A percentile compares a stretch with the other conserved stretches of the same genome.
Evolutionary conservation across 2,329 filamentous ascomycete species (phyloP).

Genomic region (Xenosphaeropsis pyriputrescens): DNA sequence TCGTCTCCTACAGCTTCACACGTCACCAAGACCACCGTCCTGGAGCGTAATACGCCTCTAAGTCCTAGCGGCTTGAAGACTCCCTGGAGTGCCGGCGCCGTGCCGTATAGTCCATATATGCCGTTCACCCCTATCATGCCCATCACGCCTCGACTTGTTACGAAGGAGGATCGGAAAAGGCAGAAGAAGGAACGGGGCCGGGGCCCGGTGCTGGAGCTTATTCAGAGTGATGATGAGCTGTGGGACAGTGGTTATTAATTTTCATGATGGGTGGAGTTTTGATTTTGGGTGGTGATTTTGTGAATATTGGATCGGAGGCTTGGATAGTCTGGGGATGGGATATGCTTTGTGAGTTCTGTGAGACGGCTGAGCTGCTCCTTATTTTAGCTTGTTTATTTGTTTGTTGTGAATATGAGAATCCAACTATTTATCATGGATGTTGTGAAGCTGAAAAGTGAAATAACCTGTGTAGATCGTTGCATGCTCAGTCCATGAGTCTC

Average conservation of each 20-base stretch:
- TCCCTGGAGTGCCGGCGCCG: conserved; percentile 43
- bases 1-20: conserved; percentile 28
- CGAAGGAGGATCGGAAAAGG: conserved; percentile 53
- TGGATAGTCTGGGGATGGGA: too few relatives aligned
- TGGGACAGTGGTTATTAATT: conserved; percentile 30
- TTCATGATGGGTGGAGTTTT: too few relatives aligned
- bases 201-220: conserved; percentile 47
- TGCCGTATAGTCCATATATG: conserved; percentile 68
- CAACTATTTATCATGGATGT: too few relatives aligned
- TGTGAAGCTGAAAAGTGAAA: too few relatives aligned
- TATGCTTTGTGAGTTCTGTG: too few relatives aligned
- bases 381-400: too few relatives aligned
- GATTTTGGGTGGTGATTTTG: too few relatives aligned
- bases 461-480: too few relatives aligned
- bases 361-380: too few relatives aligned
- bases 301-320: too few relatives aligned
- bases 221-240: conserved; percentile 44
- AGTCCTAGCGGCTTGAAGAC: conserved; percentile 45
- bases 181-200: conserved; percentile 50
- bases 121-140: conserved; percentile 63
- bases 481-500: too few relatives aligned
- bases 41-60: conserved; percentile 37
- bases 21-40: conserved; percentile 48
- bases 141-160: conserved; percentile 62
- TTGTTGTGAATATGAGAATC: too few relatives aligned